phyloP scores from a whole-genome alignment of 306 rosid species.

The Quercus ilex region DNA sequence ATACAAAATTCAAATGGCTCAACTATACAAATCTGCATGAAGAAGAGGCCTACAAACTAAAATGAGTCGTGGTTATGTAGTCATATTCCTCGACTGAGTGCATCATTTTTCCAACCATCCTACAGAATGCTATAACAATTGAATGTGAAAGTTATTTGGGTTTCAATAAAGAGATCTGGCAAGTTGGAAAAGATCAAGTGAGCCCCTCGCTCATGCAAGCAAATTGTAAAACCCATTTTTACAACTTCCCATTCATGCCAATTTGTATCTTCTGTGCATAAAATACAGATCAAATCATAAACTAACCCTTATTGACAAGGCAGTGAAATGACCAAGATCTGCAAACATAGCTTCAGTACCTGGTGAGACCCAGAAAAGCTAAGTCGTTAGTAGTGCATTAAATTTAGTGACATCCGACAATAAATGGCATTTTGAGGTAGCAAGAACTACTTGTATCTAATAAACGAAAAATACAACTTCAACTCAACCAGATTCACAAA shows the following conservation, averaged over 20 bases:
- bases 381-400: neutral
- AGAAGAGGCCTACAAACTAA: neutral
- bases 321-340: constrained; percentile 93
- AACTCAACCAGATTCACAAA: constrained; percentile 12
- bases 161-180: neutral
- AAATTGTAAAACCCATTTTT: neutral
- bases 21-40: constrained; percentile 1
- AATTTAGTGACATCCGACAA: neutral
- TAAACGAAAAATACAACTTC: constrained; percentile 1
- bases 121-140: neutral
- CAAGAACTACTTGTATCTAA: neutral
- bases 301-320: constrained; percentile 77
- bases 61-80: neutral
- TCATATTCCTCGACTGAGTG: neutral
- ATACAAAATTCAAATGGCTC: constrained; percentile 4
- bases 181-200: neutral
- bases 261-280: neutral
- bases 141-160: neutral
- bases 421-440: neutral
- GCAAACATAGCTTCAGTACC: constrained; percentile 96
- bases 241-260: neutral
- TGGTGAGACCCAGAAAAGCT: constrained; percentile 26
- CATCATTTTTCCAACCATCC: neutral
- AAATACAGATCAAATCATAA: constrained; percentile 4
- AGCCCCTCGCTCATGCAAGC: neutral